phyloP scores from a whole-genome alignment of 768 basidiomycete species.

The Mycena albidolilacea region DNA sequence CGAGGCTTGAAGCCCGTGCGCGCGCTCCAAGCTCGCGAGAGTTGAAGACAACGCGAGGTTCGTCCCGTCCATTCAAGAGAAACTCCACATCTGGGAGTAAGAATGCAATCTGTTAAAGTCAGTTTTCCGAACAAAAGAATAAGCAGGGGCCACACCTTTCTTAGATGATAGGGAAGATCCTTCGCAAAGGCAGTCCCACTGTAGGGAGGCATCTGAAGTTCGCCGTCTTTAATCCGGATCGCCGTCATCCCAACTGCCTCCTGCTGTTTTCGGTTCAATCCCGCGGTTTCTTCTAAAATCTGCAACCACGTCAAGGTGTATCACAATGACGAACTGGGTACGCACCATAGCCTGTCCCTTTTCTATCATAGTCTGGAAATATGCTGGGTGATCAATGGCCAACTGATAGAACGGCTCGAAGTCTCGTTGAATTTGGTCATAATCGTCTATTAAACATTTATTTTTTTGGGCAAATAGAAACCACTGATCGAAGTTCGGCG shows the following conservation, averaged over 20 bases:
- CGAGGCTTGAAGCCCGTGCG: neutral
- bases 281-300: constrained; percentile 25
- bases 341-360: constrained; percentile 23
- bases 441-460: constrained; percentile 38
- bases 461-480: constrained; percentile 33
- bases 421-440: constrained; percentile 38
- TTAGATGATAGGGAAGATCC: constrained; percentile 21
- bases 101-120: constrained; percentile 23
- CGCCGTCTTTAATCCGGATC: constrained; percentile 31
- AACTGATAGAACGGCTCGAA: constrained; percentile 37
- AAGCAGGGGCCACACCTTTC: neutral
- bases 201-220: constrained; percentile 29
- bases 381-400: constrained; percentile 15
- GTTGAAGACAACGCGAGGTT: constrained; percentile 41
- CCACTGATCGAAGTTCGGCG: constrained; percentile 38
- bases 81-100: constrained; percentile 38
- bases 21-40: constrained; percentile 16
- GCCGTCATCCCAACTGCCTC: constrained; percentile 32
- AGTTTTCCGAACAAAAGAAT: constrained; percentile 9
- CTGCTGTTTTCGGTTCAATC: constrained; percentile 22
- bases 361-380: constrained; percentile 28
- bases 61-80: constrained; percentile 39
- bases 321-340: neutral
- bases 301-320: neutral
- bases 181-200: constrained; percentile 26